Conservation (phyloP, 805 yeast genomes). For the Kluyveromyces wickerhamii region DNA sequence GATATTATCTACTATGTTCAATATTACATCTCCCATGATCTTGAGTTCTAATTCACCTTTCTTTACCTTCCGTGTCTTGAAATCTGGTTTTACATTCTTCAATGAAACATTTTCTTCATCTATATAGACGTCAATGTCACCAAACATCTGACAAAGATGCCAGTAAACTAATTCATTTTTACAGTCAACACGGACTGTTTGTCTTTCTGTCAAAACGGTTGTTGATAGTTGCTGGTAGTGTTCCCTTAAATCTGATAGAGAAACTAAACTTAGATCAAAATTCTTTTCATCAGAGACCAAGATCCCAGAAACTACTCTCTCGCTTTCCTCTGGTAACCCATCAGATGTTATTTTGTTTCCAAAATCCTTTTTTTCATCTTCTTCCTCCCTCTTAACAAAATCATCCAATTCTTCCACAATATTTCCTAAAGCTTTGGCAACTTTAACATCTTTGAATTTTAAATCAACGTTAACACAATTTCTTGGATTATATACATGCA, state of each 20-base stretch:
- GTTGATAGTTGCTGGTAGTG: constrained; percentile 75
- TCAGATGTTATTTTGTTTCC: constrained; percentile 1
- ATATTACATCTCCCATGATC: constrained; percentile 58
- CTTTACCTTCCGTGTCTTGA: constrained; percentile 4
- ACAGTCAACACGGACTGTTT: constrained; percentile 69
- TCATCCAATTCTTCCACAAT: constrained; percentile 39
- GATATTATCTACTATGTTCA: constrained; percentile 39
- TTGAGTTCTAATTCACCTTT: constrained; percentile 40
- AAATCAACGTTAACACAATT: constrained; percentile 76
- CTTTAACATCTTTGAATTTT: constrained; percentile 72
- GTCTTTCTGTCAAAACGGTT: constrained; percentile 75
- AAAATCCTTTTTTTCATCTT: constrained; percentile 5
- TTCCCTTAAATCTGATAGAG: constrained; percentile 81
- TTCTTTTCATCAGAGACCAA: constrained; percentile 71
- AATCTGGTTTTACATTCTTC: constrained; percentile 6
- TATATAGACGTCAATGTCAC: constrained; percentile 55
- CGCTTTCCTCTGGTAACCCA: constrained; percentile 36
- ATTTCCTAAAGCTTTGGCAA: constrained; percentile 68
- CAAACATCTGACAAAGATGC: constrained; percentile 96
- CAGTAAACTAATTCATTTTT: constrained; percentile 72
- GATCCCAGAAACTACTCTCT: constrained; percentile 60
- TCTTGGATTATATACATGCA: constrained; percentile 84
- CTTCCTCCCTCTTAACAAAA: constrained; percentile 1
- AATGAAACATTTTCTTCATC: constrained; percentile 40
- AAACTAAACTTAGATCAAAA: constrained; percentile 76